Conservation (phyloP, 768 basidiomycete genomes). For the Paxillus involutus region DNA sequence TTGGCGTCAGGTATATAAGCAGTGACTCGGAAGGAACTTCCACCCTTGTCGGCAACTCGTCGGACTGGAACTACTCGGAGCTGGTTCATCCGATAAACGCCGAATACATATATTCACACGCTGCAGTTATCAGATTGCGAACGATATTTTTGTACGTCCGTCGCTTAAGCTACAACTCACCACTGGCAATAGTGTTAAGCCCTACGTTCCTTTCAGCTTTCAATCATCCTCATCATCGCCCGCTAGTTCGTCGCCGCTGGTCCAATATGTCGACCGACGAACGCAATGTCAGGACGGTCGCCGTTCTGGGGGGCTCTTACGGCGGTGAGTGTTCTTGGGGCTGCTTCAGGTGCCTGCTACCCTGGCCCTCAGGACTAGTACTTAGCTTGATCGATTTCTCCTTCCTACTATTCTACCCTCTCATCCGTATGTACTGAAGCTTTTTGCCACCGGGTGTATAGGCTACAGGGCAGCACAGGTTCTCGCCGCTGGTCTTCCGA, state of each 20-base stretch:
- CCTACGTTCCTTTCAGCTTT: no score
- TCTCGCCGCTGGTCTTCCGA: slow-evolving; percentile 48
- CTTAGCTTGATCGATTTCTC: background rate
- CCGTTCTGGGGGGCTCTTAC: slow-evolving; percentile 56
- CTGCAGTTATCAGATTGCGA: no score
- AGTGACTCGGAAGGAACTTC: no score
- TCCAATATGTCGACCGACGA: slow-evolving; percentile 8
- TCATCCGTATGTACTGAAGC: background rate
- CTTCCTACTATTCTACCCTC: background rate
- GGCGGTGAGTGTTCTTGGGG: slow-evolving; percentile 38
- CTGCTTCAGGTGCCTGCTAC: background rate
- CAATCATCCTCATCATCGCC: no score
- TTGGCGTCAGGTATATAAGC: no score
- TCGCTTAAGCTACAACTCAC: no score
- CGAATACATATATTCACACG: no score
- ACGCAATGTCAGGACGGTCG: slow-evolving; percentile 36
- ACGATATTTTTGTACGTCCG: no score
- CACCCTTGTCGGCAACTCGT: no score
- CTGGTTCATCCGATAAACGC: no score
- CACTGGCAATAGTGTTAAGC: no score
- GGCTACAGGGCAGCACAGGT: slow-evolving; percentile 50
- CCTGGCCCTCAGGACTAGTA: background rate
- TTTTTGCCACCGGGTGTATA: slow-evolving; percentile 12
- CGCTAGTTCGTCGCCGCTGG: background rate
- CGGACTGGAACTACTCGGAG: no score